Evolutionary conservation across 306 rosid genomes (phyloP), one percentile per base, ranked within the genome.

Genomic region (Trifolium pratense): DNA sequence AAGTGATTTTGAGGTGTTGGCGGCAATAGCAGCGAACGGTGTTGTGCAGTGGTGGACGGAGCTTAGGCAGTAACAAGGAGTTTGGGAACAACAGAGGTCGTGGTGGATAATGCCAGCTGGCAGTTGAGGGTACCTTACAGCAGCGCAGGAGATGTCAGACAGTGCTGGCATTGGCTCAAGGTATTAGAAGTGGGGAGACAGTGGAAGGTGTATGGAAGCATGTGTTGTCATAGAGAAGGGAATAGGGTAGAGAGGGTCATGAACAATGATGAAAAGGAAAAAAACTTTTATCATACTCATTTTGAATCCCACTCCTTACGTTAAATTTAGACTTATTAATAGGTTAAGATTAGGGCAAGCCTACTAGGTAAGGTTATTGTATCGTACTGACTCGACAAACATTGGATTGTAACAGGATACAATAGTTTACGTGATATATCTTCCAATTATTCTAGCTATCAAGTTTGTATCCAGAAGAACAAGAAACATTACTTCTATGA

Each of bases 71-170:
- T 15, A 43, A 43, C 14, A 43, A 43, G n/a, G 16, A 43, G 49
- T 15, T 43, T 43, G 14, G 49, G 5, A 43, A 43, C 16, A 12
- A 10, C 49, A 43, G 11, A 17, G 58, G 58, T 52, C 13, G 26
- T 52, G 58, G 58, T 52, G 58, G 58, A 52, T 20, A 52, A 52
- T 52, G 59, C 10, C 12, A 52, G 21, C 11, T 29, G 37, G 65
- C 20, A 5, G 43, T 60, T 6, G 25, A n/a, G 43, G 42, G 43
- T 31, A 18, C 66, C 23, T 60, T 34, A 29, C 31, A 26, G 31
- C 12, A 14, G 20, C 5, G 4, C 13, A 26, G 39, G 11, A 7
- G 20, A 59, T 58, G 6, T 56, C n/a, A 13, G 9, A 56, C 3
- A 3, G 66, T 31, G 42, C 15, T 21, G 15, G 32, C 3, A 0